Conservation (phyloP, 2,329 filamentous ascomycete genomes). For the Akanthomyces muscarius region DNA sequence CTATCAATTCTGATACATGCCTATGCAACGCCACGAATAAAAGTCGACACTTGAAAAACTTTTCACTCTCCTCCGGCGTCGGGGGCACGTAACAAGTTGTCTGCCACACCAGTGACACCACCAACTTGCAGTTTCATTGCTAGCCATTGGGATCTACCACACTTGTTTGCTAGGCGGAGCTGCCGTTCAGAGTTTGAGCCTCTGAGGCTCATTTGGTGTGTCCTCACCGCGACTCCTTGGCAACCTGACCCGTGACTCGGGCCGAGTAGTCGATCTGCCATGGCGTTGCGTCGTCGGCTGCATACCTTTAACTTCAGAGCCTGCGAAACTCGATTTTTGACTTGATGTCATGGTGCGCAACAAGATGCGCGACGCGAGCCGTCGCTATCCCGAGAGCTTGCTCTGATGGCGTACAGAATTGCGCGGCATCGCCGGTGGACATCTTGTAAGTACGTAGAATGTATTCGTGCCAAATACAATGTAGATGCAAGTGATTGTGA, state of each 20-base stretch:
- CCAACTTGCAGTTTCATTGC: not conserved
- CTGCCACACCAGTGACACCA: not conserved
- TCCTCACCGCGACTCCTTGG: not conserved
- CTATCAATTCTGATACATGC: not conserved
- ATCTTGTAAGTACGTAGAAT: not conserved
- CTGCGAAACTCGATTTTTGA: not conserved
- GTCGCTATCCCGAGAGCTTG: not conserved
- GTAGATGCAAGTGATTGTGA: not conserved
- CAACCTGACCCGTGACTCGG: not conserved
- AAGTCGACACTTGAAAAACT: not conserved
- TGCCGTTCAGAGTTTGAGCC: not conserved
- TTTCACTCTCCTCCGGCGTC: conserved; percentile 13
- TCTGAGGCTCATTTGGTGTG: not conserved
- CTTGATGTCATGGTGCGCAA: not conserved
- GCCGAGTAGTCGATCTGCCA: conserved; percentile 1
- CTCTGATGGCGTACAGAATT: not conserved
- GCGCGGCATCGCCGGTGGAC: not conserved
- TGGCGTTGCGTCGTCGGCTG: conserved; percentile 1
- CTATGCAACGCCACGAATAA: not conserved
- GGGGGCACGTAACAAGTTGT: not conserved
- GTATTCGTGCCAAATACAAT: not conserved
- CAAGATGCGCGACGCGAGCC: not conserved
- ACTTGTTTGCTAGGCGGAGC: not conserved
- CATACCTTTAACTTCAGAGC: not conserved
- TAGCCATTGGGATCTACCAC: not conserved